phyloP scores from a whole-genome alignment of 805 yeast species.

The Torulaspora delbrueckii region DNA sequence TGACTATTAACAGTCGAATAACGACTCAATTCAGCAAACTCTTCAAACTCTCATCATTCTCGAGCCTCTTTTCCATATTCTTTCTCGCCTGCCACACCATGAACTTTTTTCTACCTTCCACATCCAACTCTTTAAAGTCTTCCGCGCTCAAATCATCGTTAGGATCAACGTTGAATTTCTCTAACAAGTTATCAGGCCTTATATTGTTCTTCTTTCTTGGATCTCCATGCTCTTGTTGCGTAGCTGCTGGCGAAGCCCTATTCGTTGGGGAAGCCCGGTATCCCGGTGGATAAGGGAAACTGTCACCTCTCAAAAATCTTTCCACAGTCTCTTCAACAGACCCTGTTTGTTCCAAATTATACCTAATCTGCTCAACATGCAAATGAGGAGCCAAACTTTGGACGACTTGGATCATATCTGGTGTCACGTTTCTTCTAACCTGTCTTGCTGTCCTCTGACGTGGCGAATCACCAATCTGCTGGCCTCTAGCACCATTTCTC shows the following conservation, averaged over 20 bases:
- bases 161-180: slow-evolving; percentile 25
- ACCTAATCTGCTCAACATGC: slow-evolving; percentile 62
- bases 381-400: slow-evolving; percentile 75
- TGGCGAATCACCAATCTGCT: slow-evolving; percentile 4
- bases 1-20: background rate
- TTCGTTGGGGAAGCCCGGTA: slow-evolving; percentile 20
- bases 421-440: slow-evolving; percentile 49
- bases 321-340: slow-evolving; percentile 79
- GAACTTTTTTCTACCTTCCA: slow-evolving; percentile 29
- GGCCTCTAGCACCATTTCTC: slow-evolving; percentile 1
- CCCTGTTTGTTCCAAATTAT: slow-evolving; percentile 71
- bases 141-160: slow-evolving; percentile 19
- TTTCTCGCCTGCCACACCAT: slow-evolving; percentile 60
- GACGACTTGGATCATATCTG: slow-evolving; percentile 79
- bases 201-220: slow-evolving; percentile 32
- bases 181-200: slow-evolving; percentile 30
- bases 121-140: slow-evolving; percentile 18
- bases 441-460: slow-evolving; percentile 9
- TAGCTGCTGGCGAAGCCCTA: slow-evolving; percentile 3
- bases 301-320: slow-evolving; percentile 55
- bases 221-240: slow-evolving; percentile 15
- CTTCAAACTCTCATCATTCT: slow-evolving; percentile 9
- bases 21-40: slow-evolving; percentile 1
- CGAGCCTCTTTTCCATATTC: slow-evolving; percentile 41
- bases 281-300: slow-evolving; percentile 54